Evolutionary conservation across 139 green algal genomes (phyloP).

Genomic region (Parachlorella kessleri): DNA sequence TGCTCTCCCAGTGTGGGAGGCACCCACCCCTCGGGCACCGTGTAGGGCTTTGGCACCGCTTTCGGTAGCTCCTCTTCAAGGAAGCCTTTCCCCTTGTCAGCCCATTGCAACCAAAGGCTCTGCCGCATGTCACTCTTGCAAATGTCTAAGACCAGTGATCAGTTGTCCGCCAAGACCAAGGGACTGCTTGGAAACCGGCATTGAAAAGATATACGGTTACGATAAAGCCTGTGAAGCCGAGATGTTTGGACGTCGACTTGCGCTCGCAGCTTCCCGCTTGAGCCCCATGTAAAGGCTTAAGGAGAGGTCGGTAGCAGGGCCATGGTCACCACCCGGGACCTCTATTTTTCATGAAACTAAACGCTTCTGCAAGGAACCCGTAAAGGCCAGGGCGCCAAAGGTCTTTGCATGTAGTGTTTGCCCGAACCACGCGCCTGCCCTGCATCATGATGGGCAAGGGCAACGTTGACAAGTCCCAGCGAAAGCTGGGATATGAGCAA

Average conservation of each 20-base stretch:
- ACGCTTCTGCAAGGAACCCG: neutral
- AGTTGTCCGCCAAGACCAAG: neutral
- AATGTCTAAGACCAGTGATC: neutral
- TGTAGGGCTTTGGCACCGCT: slow-evolving; percentile 30
- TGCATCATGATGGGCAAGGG: neutral
- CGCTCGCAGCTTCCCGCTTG: too few species aligned
- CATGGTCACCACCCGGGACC: too few species aligned
- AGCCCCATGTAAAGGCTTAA: too few species aligned
- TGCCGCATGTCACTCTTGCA: neutral
- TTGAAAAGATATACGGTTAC: neutral
- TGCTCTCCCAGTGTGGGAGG: slow-evolving; percentile 37
- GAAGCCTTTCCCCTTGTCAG: neutral
- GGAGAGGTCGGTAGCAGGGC: too few species aligned
- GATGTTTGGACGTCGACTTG: neutral
- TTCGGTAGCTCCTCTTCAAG: neutral
- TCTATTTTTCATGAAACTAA: neutral
- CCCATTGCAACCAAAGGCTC: neutral
- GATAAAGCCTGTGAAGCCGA: neutral
- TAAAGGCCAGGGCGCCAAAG: too few species aligned
- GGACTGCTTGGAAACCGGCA: neutral
- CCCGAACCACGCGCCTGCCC: neutral
- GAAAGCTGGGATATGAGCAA: slow-evolving; percentile 15
- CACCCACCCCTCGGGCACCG: slow-evolving; percentile 21
- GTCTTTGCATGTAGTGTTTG: neutral
- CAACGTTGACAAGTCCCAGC: neutral